Percentiles rank a stretch among this genome's conserved stretches.
Conservation (phyloP, 257 asterid genomes). For the Forsythia suspensa region DNA sequence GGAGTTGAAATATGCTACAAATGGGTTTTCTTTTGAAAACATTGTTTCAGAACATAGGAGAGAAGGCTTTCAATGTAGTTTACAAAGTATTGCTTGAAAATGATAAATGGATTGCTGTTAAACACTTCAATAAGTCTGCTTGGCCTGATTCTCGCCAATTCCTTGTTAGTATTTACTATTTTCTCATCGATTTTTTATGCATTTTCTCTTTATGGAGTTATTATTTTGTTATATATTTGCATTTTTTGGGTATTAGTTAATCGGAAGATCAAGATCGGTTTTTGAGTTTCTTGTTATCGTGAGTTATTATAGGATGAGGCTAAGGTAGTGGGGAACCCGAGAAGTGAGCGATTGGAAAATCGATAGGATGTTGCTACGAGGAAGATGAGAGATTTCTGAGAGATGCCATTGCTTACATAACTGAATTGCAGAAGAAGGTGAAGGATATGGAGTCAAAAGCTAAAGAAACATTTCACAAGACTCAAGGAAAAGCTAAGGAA, state of each 20-base stretch:
- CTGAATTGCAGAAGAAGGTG: no score
- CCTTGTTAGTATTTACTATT: slow-evolving; percentile 32
- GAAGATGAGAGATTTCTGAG: slow-evolving; percentile 62
- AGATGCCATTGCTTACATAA: no score
- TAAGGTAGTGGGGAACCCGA: slow-evolving; percentile 51
- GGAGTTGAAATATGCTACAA: slow-evolving; percentile 54
- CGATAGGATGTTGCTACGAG: slow-evolving; percentile 50
- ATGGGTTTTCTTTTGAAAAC: slow-evolving; percentile 52
- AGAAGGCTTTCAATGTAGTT: slow-evolving; percentile 64
- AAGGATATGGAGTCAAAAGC: no score
- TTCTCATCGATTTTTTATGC: background rate
- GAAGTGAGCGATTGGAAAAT: slow-evolving; percentile 58
- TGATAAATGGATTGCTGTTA: slow-evolving; percentile 52
- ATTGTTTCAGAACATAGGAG: slow-evolving; percentile 71
- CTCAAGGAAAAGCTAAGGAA: no score
- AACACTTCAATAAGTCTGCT: slow-evolving; percentile 65
- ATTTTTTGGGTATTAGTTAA: background rate
- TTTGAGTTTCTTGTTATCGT: slow-evolving; percentile 1
- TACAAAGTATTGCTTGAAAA: slow-evolving; percentile 54
- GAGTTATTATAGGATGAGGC: slow-evolving; percentile 52
- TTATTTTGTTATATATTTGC: background rate
- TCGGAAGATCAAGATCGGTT: slow-evolving; percentile 18
- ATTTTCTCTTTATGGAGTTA: no score
- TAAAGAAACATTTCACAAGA: no score
- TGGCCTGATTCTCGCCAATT: slow-evolving; percentile 72